Conservation (phyloP, 129 eudicot species). For the Rutidosis leptorrhynchoides region DNA sequence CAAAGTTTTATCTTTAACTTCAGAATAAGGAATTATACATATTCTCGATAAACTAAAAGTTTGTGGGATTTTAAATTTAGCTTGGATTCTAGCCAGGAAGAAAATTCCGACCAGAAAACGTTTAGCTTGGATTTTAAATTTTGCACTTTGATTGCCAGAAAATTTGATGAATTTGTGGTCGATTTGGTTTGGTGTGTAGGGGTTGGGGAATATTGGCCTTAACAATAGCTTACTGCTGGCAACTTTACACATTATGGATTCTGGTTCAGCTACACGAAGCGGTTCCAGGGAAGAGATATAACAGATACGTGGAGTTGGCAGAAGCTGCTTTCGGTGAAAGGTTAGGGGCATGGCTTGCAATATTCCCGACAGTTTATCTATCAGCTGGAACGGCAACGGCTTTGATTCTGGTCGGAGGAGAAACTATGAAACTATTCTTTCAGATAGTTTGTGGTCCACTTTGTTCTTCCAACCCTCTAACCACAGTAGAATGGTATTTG, state of each 20-base stretch:
- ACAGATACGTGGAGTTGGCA: slow-evolving; percentile 67
- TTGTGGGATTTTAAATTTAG: no score
- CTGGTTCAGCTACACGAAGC: slow-evolving; percentile 86
- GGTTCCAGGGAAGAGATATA: slow-evolving; percentile 66
- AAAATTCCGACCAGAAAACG: no score
- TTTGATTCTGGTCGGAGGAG: slow-evolving; percentile 69
- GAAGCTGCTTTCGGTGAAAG: slow-evolving; percentile 81
- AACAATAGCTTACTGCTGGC: slow-evolving; percentile 66
- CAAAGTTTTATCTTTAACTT: no score
- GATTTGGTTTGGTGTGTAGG: no score
- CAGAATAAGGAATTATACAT: no score
- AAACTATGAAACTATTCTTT: slow-evolving; percentile 53
- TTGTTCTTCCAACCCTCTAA: slow-evolving; percentile 37
- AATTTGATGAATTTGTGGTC: no score
- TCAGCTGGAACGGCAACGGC: slow-evolving; percentile 75
- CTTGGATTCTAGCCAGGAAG: no score
- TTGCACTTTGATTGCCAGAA: no score
- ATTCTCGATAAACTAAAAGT: no score
- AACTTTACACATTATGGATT: slow-evolving; percentile 75
- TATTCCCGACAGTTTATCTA: slow-evolving; percentile 64
- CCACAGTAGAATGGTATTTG: slow-evolving; percentile 58
- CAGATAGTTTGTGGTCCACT: slow-evolving; percentile 41
- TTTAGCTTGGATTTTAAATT: no score
- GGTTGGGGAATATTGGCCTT: slow-evolving; percentile 59
- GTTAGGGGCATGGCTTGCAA: slow-evolving; percentile 50